These are phyloP conservation scores for Adiantum capillusveneris DNA, from an alignment of 75 land plant genomes.

Conservation along the genomic window DNA sequence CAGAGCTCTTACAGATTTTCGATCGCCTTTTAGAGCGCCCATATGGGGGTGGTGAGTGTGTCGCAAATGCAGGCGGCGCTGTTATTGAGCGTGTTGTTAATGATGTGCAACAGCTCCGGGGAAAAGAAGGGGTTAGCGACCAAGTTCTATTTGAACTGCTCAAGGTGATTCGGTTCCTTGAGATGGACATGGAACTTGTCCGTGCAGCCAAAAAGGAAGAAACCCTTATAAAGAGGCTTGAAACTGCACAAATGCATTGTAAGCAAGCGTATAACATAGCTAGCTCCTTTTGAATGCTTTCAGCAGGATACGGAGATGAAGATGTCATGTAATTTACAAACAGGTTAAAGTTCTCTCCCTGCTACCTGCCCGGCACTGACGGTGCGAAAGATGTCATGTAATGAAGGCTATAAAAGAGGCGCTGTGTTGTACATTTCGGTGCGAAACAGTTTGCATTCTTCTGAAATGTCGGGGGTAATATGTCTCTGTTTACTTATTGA, in stretches of 20 bases:
- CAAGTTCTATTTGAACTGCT: conserved; percentile 59
- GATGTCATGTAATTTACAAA: too few relatives aligned
- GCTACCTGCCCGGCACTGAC: too few relatives aligned
- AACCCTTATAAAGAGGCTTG: conserved; percentile 55
- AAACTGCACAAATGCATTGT: conserved; percentile 54
- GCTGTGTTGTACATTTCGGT: too few relatives aligned
- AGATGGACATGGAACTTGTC: conserved; percentile 78
- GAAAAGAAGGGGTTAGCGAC: conserved; percentile 51
- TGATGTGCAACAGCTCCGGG: conserved; percentile 53
- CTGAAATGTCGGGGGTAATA: too few relatives aligned
- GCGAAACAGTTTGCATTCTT: too few relatives aligned
- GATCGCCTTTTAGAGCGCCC: conserved; percentile 47
- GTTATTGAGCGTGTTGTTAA: conserved; percentile 63
- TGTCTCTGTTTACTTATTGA: too few relatives aligned
- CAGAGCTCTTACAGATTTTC: conserved; percentile 48
- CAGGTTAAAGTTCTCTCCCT: too few relatives aligned
- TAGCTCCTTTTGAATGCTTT: conserved; percentile 7
- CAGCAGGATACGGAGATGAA: too few relatives aligned
- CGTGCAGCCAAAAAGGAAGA: conserved; percentile 64
- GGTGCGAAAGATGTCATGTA: too few relatives aligned
- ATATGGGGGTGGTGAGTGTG: conserved; percentile 47
- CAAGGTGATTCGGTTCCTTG: conserved; percentile 58
- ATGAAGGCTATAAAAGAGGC: too few relatives aligned
- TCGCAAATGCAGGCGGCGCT: conserved; percentile 58
- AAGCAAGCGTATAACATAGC: conserved; percentile 71